A percentile compares a stretch with the other conserved stretches of the same genome.
Evolutionary conservation across 306 rosid genomes (phyloP).

Genomic region (Cicer judaicum): DNA sequence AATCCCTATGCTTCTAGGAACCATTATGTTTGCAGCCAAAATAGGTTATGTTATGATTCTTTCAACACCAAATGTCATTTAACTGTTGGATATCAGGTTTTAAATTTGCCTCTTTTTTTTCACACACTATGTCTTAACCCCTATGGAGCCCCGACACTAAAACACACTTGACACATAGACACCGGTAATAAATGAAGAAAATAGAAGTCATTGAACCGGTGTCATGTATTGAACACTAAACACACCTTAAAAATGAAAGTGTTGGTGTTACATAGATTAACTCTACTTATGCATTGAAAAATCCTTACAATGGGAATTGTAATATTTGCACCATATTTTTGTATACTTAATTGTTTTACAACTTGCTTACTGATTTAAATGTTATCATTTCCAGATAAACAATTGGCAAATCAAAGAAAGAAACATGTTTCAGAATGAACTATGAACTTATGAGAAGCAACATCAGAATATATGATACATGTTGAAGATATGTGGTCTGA

Average conservation of each 20-base stretch:
- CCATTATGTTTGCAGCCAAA: not conserved
- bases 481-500: slow-evolving; percentile 62
- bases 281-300: slow-evolving; percentile 3
- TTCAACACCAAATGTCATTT: not conserved
- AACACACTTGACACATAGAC: too few species aligned
- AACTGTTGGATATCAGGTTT: slow-evolving; percentile 12
- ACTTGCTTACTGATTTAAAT: slow-evolving; percentile 29
- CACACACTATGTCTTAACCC: too few species aligned
- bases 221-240: too few species aligned
- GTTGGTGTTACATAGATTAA: too few species aligned
- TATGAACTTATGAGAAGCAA: slow-evolving; percentile 5
- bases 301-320: not conserved
- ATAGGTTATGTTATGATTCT: not conserved
- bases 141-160: too few species aligned
- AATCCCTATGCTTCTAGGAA: not conserved
- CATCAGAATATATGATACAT: slow-evolving; percentile 40
- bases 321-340: slow-evolving; percentile 13
- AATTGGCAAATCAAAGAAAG: slow-evolving; percentile 7
- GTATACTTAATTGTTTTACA: not conserved
- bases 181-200: too few species aligned
- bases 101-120: slow-evolving; percentile 21
- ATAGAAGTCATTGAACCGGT: too few species aligned
- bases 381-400: slow-evolving; percentile 28
- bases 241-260: too few species aligned
- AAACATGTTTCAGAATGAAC: slow-evolving; percentile 29